Evolutionary conservation across 441 rosid species (phyloP).

Genomic region (Arabidopsis hybrid): DNA sequence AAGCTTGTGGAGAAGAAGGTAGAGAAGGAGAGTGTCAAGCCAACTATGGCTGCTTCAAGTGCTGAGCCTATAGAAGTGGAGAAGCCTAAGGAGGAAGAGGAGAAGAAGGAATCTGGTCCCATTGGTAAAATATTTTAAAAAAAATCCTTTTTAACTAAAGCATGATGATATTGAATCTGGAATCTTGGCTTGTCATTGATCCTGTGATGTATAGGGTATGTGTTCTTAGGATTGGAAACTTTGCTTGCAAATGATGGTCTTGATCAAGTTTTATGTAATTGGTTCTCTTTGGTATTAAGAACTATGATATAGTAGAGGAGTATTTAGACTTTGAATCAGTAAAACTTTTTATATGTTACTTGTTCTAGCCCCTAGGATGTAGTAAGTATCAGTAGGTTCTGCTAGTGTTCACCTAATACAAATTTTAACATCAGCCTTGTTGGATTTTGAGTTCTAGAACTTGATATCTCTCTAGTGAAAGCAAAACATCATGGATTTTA

Average conservation of each 20-base stretch:
- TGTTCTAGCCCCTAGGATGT: background rate
- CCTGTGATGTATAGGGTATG: background rate
- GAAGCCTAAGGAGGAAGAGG: conserved; percentile 45
- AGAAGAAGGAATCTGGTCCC: conserved; percentile 42
- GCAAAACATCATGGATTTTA: background rate
- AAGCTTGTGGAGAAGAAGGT: conserved; percentile 7
- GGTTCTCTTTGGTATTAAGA: background rate
- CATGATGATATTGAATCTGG: background rate
- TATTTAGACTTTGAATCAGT: background rate
- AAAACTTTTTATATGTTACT: background rate
- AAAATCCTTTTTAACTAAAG: background rate
- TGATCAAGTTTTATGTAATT: conserved; percentile 12
- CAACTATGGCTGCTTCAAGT: conserved; percentile 35
- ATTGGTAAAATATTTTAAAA: conserved; percentile 41
- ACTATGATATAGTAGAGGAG: background rate
- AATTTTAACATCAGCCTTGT: background rate
- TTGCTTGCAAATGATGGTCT: conserved; percentile 20
- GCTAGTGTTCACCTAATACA: background rate
- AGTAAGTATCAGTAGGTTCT: background rate
- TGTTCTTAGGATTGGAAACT: background rate
- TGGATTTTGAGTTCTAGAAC: conserved; percentile 5
- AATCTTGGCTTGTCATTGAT: background rate
- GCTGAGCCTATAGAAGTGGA: conserved; percentile 37
- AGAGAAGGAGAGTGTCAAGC: conserved; percentile 36
- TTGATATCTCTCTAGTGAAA: conserved; percentile 12